Percentiles rank a stretch among this genome's conserved stretches.
Evolutionary conservation across 2,329 filamentous ascomycete genomes (phyloP).

Genomic region (Alternaria rosae): DNA sequence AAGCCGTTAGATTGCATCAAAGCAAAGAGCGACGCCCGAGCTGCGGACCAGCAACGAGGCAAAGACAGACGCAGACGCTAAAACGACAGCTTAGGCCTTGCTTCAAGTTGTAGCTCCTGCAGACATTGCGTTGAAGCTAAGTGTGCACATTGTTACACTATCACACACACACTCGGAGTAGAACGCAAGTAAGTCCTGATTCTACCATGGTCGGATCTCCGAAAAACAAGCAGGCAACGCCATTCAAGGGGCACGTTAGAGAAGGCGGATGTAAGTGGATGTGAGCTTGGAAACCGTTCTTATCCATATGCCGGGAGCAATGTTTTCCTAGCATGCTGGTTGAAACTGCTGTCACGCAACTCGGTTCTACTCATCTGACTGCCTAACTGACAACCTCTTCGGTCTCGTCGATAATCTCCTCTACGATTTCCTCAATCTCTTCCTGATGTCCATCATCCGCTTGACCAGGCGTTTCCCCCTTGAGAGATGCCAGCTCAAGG

Average conservation of each 20-base stretch:
- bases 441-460: conserved; percentile 60
- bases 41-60: neutral
- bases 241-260: neutral
- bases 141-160: neutral
- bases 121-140: neutral
- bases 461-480: conserved; percentile 48
- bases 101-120: neutral
- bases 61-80: neutral
- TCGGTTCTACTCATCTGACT: neutral
- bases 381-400: conserved; percentile 71
- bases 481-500: conserved; percentile 64
- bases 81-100: neutral
- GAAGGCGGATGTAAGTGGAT: neutral
- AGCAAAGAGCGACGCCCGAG: neutral
- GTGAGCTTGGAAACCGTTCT: neutral
- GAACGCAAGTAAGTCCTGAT: neutral
- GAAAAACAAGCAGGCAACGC: neutral
- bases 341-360: neutral
- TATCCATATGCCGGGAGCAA: neutral
- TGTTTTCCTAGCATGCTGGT: neutral
- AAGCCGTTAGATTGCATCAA: neutral
- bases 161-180: neutral
- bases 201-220: neutral
- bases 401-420: conserved; percentile 86
- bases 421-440: conserved; percentile 78